Percentiles rank a stretch among this genome's conserved stretches.
Conservation (phyloP, 768 basidiomycete species). For the Suillus spraguei region DNA sequence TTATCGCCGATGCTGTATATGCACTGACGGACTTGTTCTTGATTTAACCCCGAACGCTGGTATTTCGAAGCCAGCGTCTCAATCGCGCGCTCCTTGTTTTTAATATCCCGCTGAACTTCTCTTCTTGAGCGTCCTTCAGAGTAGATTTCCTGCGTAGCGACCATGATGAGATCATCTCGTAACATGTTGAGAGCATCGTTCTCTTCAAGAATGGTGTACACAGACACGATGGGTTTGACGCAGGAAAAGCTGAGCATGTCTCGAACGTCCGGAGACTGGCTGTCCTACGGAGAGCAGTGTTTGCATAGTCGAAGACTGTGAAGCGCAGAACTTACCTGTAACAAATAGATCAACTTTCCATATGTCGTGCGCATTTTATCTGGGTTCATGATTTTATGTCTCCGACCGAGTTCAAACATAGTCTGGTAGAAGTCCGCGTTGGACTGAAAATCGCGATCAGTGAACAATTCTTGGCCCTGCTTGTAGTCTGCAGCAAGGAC, state of each 20-base stretch:
- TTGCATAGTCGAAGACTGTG: not conserved
- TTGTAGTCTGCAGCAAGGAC: constrained; percentile 86
- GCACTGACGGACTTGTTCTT: constrained; percentile 75
- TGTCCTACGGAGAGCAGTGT: constrained; percentile 55
- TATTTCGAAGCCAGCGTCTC: constrained; percentile 72
- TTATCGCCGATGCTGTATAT: constrained; percentile 90
- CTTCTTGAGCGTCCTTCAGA: constrained; percentile 69
- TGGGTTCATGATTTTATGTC: constrained; percentile 92
- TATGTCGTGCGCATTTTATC: constrained; percentile 92
- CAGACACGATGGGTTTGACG: constrained; percentile 76
- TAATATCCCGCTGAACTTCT: constrained; percentile 85
- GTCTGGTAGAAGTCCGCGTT: constrained; percentile 81
- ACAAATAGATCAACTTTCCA: constrained; percentile 81
- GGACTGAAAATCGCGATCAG: constrained; percentile 77
- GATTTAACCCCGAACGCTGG: constrained; percentile 54
- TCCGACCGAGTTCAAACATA: constrained; percentile 80
- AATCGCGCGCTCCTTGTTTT: constrained; percentile 81
- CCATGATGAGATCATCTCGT: constrained; percentile 72
- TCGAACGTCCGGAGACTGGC: constrained; percentile 80
- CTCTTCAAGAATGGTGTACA: constrained; percentile 66
- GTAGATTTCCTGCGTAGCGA: constrained; percentile 83
- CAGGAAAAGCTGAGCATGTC: constrained; percentile 81
- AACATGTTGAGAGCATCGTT: constrained; percentile 67
- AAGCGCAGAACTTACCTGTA: constrained; percentile 55
- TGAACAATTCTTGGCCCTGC: constrained; percentile 83